Evolutionary conservation across 805 yeast genomes (phyloP), one percentile per base, ranked within the genome.

Genomic region (Allodekkera sacchari): DNA sequence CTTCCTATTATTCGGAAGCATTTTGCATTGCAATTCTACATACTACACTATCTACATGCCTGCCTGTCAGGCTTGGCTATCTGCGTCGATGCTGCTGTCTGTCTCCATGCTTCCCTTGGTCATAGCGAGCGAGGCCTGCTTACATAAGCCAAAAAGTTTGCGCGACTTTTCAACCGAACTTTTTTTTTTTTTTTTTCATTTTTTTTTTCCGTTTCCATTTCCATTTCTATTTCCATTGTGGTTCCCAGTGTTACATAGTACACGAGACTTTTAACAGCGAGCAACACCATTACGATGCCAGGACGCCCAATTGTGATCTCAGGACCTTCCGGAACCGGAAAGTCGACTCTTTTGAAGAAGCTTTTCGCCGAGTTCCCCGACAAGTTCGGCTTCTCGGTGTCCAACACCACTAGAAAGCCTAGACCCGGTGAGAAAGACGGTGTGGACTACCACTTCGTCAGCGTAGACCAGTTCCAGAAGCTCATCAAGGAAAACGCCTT

Each of bases 261-360:
- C n/a, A n/a, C n/a, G n/a, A n/a, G n/a, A n/a, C n/a, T n/a, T 18
- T n/a, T 20, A 19, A 16, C 27, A 17, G 16, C 25, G 19, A 21
- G 13, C 26, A 14, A n/a, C 15, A 18, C 31, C 27, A 7, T 8
- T 4, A 22, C 29, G 9, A 40, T 36, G 33, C 45, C 37, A 19
- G 45, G 41, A 37, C 83, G 92, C 60, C 97, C 96, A 31, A 79
- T 92, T 43, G 96, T 92, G 42, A 71, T 92, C 40, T 87, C 96
- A 25, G 99, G 98, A 44, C 99, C 99, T 34, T 84, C 96, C 31
- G 95, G 89, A 26, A 70, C 96, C 23, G 99, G 99, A 42, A 92
- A 92, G 61, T 85, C 96, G 44, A 92, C 99, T 9, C 67, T 92
- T 34, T 68, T 92, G 54, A 87, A 92, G 63, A 81, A 78, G 55